Conservation (phyloP, 2,329 filamentous ascomycete genomes). For the Exophiala sp. region DNA sequence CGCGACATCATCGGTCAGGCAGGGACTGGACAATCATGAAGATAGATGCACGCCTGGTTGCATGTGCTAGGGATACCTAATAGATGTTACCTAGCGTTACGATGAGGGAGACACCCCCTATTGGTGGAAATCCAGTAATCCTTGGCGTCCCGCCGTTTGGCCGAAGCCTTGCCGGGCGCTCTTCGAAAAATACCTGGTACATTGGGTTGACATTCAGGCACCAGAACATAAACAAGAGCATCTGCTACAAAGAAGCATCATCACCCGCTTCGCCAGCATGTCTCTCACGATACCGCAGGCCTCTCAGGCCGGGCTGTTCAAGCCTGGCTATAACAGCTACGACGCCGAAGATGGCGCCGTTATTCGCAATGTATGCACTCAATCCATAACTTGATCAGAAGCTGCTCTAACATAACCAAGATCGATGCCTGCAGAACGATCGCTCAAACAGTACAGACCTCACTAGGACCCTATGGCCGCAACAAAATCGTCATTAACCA, state of each 20-base stretch:
- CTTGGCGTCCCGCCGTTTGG: not conserved
- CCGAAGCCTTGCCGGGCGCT: not conserved
- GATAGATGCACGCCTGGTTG: too few species aligned
- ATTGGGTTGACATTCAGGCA: not conserved
- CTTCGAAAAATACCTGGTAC: not conserved
- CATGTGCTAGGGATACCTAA: too few species aligned
- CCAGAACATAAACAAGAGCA: not conserved
- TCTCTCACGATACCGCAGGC: conserved; percentile 94
- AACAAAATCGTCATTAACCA: conserved; percentile 99
- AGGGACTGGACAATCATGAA: too few species aligned
- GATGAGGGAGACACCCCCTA: too few species aligned
- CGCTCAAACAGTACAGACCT: conserved; percentile 92
- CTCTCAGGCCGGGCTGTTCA: conserved; percentile 91
- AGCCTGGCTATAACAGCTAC: conserved; percentile 96
- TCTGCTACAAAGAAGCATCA: not conserved
- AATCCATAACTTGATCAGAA: not conserved
- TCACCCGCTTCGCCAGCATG: conserved; percentile 52
- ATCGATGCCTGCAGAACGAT: conserved; percentile 98
- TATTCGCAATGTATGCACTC: conserved; percentile 65
- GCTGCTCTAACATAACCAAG: conserved; percentile 14
- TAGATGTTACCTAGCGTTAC: not conserved
- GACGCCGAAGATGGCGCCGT: conserved; percentile 99
- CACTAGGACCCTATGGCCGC: conserved; percentile 91
- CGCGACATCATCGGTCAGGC: too few species aligned
- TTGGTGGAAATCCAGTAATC: too few species aligned